phyloP scores from a whole-genome alignment of 2,329 filamentous ascomycete genomes.

The Epichloe hybrida region DNA sequence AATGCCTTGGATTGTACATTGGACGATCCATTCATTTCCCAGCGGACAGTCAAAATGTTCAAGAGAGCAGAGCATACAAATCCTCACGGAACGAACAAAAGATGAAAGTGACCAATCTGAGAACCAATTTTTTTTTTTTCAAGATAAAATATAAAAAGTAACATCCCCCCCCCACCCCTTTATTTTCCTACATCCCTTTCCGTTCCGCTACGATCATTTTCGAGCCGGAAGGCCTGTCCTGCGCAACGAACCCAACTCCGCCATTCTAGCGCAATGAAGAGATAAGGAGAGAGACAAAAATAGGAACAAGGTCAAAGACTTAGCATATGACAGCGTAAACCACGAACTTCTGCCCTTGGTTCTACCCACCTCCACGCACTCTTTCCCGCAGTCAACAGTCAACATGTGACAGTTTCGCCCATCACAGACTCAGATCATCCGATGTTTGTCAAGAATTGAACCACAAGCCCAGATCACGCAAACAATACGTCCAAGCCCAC shows the following conservation, averaged over 20 bases:
- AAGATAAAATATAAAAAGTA: neutral
- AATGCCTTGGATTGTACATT: too few relatives aligned
- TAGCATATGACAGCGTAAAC: conserved; percentile 7
- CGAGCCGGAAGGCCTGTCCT: conserved; percentile 8
- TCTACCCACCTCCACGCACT: neutral
- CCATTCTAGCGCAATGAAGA: conserved; percentile 15
- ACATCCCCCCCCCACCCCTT: neutral
- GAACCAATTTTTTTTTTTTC: neutral
- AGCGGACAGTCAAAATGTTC: too few relatives aligned
- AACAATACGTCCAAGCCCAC: neutral
- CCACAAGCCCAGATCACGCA: neutral
- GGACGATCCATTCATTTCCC: too few relatives aligned
- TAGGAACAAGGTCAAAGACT: conserved; percentile 5
- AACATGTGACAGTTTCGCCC: neutral
- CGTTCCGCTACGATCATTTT: conserved; percentile 11
- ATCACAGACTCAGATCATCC: neutral
- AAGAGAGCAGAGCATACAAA: too few relatives aligned
- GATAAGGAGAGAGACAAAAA: conserved; percentile 8
- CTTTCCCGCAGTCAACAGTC: neutral
- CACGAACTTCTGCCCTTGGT: neutral
- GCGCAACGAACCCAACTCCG: conserved; percentile 12
- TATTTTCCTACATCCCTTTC: conserved; percentile 6
- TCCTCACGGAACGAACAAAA: too few relatives aligned
- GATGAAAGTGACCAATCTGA: neutral
- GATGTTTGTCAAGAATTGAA: neutral